Percentiles rank a stretch among this genome's conserved stretches.
These are phyloP conservation scores for Phytophthora pluvialis DNA, from an alignment of 352 stramenopile genomes.

Conservation along the genomic window DNA sequence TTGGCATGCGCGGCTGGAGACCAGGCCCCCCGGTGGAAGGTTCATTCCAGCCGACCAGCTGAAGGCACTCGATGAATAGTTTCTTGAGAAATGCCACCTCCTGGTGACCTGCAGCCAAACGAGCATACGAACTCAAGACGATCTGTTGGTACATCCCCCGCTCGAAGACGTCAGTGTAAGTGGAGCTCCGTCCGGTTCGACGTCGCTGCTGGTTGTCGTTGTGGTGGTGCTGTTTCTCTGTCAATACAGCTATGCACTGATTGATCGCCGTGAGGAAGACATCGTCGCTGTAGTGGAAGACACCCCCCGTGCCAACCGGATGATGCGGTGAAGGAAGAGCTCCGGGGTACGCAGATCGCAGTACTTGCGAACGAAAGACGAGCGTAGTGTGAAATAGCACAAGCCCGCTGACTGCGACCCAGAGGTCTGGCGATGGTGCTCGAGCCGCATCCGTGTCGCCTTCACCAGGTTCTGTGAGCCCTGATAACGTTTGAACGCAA, in stretches of 20 bases:
- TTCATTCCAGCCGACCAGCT: conserved; percentile 18
- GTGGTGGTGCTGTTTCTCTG: conserved; percentile 17
- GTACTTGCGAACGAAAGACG: conserved; percentile 23
- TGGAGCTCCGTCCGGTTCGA: not conserved
- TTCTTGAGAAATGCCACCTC: conserved; percentile 25
- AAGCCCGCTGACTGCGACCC: conserved; percentile 46
- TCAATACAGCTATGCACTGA: conserved; percentile 13
- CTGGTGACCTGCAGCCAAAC: conserved; percentile 16
- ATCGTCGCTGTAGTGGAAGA: conserved; percentile 27
- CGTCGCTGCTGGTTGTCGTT: conserved; percentile 7
- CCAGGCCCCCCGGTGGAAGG: not conserved
- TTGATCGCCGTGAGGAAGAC: conserved; percentile 37
- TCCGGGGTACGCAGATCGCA: conserved; percentile 18
- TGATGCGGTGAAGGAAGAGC: conserved; percentile 9
- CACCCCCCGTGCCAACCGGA: not conserved
- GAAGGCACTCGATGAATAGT: conserved; percentile 35
- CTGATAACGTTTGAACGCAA: conserved; percentile 22
- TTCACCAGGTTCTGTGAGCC: conserved; percentile 16
- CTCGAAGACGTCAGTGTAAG: conserved; percentile 2
- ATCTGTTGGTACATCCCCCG: conserved; percentile 31
- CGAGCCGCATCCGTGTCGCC: conserved; percentile 12
- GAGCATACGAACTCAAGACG: conserved; percentile 31
- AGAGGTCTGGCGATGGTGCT: conserved; percentile 1
- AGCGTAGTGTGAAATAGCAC: conserved; percentile 54
- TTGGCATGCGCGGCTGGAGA: not conserved